These are phyloP conservation scores for Xylaria flabelliformis DNA, from an alignment of 495 filamentous ascomycete species.

Conservation along the genomic window DNA sequence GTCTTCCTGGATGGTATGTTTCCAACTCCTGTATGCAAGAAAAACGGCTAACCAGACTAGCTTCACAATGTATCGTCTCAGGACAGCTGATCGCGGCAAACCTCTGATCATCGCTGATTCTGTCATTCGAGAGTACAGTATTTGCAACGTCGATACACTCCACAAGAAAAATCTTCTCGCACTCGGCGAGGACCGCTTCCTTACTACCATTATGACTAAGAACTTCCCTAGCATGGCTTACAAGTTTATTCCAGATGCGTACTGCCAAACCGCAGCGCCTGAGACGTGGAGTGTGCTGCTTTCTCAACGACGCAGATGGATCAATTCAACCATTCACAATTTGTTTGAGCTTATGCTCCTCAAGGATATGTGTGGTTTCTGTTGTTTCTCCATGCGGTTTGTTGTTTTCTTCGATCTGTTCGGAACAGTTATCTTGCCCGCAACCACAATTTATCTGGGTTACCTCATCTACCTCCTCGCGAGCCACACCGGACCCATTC, in stretches of 20 bases:
- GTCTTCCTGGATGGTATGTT: slow-evolving; percentile 96
- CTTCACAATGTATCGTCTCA: slow-evolving; percentile 98
- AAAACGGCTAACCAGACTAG: slow-evolving; percentile 57
- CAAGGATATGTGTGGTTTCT: slow-evolving; percentile 95
- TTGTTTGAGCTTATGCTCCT: slow-evolving; percentile 85
- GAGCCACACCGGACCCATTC: slow-evolving; percentile 75
- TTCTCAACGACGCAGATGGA: slow-evolving; percentile 96
- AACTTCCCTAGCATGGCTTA: slow-evolving; percentile 95
- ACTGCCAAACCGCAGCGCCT: slow-evolving; percentile 89
- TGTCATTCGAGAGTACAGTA: slow-evolving; percentile 85
- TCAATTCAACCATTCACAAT: slow-evolving; percentile 98
- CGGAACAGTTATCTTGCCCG: slow-evolving; percentile 91
- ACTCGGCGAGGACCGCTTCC: slow-evolving; percentile 95
- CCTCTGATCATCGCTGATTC: slow-evolving; percentile 91
- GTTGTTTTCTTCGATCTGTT: slow-evolving; percentile 94
- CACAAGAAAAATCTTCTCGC: slow-evolving; percentile 98
- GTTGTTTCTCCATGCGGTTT: slow-evolving; percentile 98
- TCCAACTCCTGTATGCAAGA: neutral
- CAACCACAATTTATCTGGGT: slow-evolving; percentile 86
- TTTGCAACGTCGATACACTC: slow-evolving; percentile 87
- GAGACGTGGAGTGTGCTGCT: slow-evolving; percentile 91
- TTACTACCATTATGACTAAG: slow-evolving; percentile 98
- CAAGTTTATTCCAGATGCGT: slow-evolving; percentile 93
- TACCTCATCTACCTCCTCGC: slow-evolving; percentile 87
- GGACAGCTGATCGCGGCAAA: slow-evolving; percentile 88